Evolutionary conservation across 164 flowering plant species (phyloP).

Genomic region (Nymphaea thermarum): DNA sequence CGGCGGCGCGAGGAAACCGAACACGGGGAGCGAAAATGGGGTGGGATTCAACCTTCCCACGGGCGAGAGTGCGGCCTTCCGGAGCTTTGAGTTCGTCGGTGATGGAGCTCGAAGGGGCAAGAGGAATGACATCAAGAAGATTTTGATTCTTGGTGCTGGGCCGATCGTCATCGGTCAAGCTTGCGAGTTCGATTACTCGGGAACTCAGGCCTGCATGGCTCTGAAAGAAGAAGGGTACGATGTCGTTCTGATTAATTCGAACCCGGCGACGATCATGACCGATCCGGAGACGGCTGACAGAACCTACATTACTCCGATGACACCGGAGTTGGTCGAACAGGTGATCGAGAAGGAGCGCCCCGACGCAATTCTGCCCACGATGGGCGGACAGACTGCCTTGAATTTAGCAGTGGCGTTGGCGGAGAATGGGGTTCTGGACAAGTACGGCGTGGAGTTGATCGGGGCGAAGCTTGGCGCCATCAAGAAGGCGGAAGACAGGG

Average conservation of each 20-base stretch:
- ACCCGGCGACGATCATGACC: constrained; percentile 99
- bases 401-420: constrained; percentile 90
- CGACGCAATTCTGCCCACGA: constrained; percentile 91
- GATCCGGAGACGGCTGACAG: constrained; percentile 86
- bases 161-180: constrained; percentile 98
- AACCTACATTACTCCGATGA: constrained; percentile 88
- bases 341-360: constrained; percentile 85
- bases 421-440: constrained; percentile 65
- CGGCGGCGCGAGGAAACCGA: constrained; percentile 3
- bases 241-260: constrained; percentile 77
- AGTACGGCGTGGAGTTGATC: constrained; percentile 73
- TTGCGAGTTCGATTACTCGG: constrained; percentile 96
- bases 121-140: constrained; percentile 83
- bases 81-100: not conserved
- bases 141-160: constrained; percentile 89
- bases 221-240: constrained; percentile 89
- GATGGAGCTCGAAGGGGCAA: constrained; percentile 28
- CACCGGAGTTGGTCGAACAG: constrained; percentile 81
- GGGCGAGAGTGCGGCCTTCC: not conserved
- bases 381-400: constrained; percentile 98
- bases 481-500: constrained; percentile 90
- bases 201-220: constrained; percentile 94
- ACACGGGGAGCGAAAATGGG: not conserved
- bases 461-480: constrained; percentile 96
- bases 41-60: not conserved